These are phyloP conservation scores for Lentinus brumalis DNA, from an alignment of 768 basidiomycete species.

Conservation along the genomic window DNA sequence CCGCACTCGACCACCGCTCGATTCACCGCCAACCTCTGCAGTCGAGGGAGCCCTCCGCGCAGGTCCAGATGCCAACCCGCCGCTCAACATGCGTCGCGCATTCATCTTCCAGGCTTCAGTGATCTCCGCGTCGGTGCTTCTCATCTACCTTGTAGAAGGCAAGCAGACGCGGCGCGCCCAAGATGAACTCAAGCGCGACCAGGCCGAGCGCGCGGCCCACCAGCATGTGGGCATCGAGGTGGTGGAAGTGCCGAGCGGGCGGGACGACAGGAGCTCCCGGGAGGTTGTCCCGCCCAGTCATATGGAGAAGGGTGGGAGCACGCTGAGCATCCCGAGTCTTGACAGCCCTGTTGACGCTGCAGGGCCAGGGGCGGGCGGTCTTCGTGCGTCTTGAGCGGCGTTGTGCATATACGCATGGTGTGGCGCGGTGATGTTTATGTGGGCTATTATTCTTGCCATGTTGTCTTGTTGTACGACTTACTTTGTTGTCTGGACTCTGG, in stretches of 20 bases:
- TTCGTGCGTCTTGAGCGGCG: too few relatives aligned
- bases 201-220: neutral
- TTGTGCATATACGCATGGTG: too few relatives aligned
- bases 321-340: too few relatives aligned
- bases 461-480: too few relatives aligned
- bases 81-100: slow-evolving; percentile 69
- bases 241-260: neutral
- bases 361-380: too few relatives aligned
- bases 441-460: too few relatives aligned
- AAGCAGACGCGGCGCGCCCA: slow-evolving; percentile 61
- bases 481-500: too few relatives aligned
- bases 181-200: slow-evolving; percentile 44
- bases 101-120: slow-evolving; percentile 67
- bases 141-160: slow-evolving; percentile 58
- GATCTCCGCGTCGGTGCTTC: slow-evolving; percentile 39
- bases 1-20: neutral
- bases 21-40: slow-evolving; percentile 26
- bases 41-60: slow-evolving; percentile 72
- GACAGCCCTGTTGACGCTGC: too few relatives aligned
- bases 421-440: too few relatives aligned
- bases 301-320: neutral
- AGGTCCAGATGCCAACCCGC: slow-evolving; percentile 59
- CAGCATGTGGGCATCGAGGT: neutral
- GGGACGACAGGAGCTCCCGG: neutral
- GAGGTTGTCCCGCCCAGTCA: neutral